Base-by-base conservation (phyloP, 306 rosid species). In the Vigna angularis region DNA sequence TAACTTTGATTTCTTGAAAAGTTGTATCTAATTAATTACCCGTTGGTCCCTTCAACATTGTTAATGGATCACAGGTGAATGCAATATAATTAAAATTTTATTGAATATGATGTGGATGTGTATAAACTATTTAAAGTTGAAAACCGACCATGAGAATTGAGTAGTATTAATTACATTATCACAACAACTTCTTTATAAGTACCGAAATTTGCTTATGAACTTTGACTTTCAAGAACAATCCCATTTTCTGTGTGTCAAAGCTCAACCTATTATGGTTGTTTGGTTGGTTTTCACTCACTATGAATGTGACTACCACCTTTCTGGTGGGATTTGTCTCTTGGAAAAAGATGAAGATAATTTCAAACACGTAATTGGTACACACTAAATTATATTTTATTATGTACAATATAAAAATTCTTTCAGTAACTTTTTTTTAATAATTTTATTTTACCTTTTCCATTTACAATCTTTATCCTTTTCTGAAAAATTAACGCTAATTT, bases 231-330 rank as follows among this genome's bases (percentile, higher is more conserved):
- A 4, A 15, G 30, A 36, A 59, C 67, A 67, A 58, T 48, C n/a
- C 32, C 1, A 32, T 59, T 45, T 66, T 32, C 48, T 64, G 74
- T 48, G 7, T 48, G 72, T 69, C 81, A 81, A 81, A 75, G 53
- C n/a, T 69, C 14, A 42, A 50, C 63, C 53, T 48, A 58, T 34
- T 74, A 45, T 66, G 71, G 48, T 59, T 78, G 77, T 69, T 74
- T 79, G 86, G 86, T 79, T 78, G 81, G 81, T 70, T 68, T 83
- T 83, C 83, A 83, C 81, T 74, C 40, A 22, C 57, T 16, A n/a
- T 72, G 57, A 83, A 73, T 56, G 40, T 66, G 73, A 42, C 70
- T 57, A 63, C 16, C 62, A 70, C 80, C 71, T 75, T 75, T 83
- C 15, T 34, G 50, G 82, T 80, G 84, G 84, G 82, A 80, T 76